Evolutionary conservation across 2,329 filamentous ascomycete species (phyloP).

Genomic region (Xenosphaeropsis pyriputrescens): DNA sequence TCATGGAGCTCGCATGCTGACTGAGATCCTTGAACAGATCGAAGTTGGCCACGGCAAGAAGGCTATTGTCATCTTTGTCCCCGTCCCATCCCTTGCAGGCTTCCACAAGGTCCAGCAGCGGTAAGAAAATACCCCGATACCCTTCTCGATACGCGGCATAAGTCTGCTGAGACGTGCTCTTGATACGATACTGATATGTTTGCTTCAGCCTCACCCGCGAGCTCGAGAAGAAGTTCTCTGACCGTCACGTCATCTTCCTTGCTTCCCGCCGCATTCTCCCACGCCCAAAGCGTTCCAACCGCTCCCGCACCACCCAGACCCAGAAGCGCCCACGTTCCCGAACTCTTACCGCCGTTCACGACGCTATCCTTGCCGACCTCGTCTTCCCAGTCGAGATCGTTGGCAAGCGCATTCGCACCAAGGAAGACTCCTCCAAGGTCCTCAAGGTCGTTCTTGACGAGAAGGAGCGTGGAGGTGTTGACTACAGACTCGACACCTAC

Average conservation of each 20-base stretch:
- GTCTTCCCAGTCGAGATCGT: conserved; percentile 99
- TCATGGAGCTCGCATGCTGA: conserved; percentile 68
- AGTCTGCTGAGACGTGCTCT: neutral
- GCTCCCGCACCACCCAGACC: conserved; percentile 88
- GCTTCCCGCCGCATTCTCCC: conserved; percentile 97
- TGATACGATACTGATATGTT: conserved; percentile 4
- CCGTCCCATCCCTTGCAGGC: conserved; percentile 91
- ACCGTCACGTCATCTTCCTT: conserved; percentile 98
- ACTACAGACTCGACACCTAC: conserved; percentile 99
- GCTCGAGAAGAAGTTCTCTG: conserved; percentile 99
- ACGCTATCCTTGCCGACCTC: conserved; percentile 93
- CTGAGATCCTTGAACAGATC: conserved; percentile 64
- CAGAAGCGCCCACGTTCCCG: conserved; percentile 98
- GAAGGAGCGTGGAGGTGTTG: conserved; percentile 98
- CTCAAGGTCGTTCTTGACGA: conserved; percentile 99
- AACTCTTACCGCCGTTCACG: conserved; percentile 97
- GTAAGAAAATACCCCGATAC: conserved; percentile 40
- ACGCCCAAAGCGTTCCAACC: conserved; percentile 95
- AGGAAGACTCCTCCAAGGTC: conserved; percentile 96
- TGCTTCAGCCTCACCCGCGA: conserved; percentile 80
- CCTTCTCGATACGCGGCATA: conserved; percentile 2
- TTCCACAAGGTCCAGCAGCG: conserved; percentile 99
- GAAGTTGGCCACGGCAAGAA: conserved; percentile 99
- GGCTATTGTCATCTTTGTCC: conserved; percentile 99
- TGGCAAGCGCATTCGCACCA: conserved; percentile 95